phyloP scores from a whole-genome alignment of 768 basidiomycete species.

The Podaxis mareebaensis region DNA sequence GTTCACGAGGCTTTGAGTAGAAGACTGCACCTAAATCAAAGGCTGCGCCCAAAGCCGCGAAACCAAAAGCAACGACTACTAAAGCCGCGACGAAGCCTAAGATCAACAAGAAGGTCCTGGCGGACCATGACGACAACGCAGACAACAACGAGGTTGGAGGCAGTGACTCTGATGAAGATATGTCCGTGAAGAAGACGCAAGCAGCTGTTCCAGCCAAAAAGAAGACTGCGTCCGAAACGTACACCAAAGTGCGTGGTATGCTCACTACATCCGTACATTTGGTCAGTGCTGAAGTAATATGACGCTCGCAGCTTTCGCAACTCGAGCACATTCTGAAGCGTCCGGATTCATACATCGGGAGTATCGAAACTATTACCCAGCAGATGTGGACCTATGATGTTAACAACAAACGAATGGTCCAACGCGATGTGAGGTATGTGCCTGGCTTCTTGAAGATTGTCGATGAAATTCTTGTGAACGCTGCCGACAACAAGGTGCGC shows the following conservation, averaged over 20 bases:
- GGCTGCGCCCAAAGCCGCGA: constrained; percentile 25
- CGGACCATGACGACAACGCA: constrained; percentile 64
- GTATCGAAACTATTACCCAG: constrained; percentile 85
- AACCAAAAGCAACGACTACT: background rate
- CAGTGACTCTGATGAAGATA: constrained; percentile 20
- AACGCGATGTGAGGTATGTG: constrained; percentile 84
- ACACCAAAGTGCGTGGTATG: constrained; percentile 68
- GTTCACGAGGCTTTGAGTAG: constrained; percentile 19
- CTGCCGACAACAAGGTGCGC: constrained; percentile 96
- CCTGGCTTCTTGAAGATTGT: constrained; percentile 99
- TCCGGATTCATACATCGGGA: constrained; percentile 96
- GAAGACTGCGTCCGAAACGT: constrained; percentile 90
- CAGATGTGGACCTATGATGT: constrained; percentile 94
- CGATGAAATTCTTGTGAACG: constrained; percentile 98
- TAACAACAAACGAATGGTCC: constrained; percentile 79
- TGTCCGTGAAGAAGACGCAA: constrained; percentile 11
- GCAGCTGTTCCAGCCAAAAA: constrained; percentile 45
- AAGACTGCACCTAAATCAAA: constrained; percentile 37
- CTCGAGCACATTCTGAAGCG: constrained; percentile 92
- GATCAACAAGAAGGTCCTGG: constrained; percentile 31
- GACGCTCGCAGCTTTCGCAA: constrained; percentile 73
- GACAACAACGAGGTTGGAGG: constrained; percentile 48
- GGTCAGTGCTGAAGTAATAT: background rate
- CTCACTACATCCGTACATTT: constrained; percentile 2
- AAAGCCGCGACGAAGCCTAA: constrained; percentile 7